A percentile compares a stretch with the other conserved stretches of the same genome.
These are phyloP conservation scores for Mycosphaerella arachidis DNA, from an alignment of 2,329 filamentous ascomycete species.

Conservation along the genomic window DNA sequence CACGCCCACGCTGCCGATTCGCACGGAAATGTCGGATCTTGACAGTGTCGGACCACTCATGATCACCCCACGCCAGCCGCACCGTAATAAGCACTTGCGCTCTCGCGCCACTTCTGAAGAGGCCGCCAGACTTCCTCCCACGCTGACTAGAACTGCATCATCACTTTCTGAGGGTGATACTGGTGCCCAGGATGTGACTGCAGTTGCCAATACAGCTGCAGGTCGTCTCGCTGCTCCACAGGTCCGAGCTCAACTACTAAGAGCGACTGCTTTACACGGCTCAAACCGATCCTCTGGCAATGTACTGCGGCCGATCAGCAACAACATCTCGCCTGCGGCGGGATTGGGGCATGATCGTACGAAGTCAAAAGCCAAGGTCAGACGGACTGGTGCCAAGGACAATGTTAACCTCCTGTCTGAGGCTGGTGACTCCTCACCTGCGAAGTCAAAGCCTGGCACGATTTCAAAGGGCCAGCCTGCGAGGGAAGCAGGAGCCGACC, in stretches of 20 bases:
- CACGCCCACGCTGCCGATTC: conserved; percentile 19
- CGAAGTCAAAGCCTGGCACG: conserved; percentile 4
- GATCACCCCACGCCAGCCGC: conserved; percentile 33
- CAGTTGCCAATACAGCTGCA: not conserved
- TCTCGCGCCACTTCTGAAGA: conserved; percentile 23
- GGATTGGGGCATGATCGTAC: not conserved
- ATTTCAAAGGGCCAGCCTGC: not conserved
- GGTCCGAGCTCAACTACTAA: not conserved
- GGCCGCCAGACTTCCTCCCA: conserved; percentile 6
- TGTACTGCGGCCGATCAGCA: conserved; percentile 17
- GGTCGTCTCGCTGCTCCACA: not conserved
- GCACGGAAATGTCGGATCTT: conserved; percentile 43
- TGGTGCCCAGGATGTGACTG: not conserved
- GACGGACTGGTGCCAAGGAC: conserved; percentile 12
- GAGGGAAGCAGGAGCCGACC: not conserved
- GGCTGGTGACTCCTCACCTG: conserved; percentile 25
- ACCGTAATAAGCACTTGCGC: conserved; percentile 12
- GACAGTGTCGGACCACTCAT: conserved; percentile 35
- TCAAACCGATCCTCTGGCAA: not conserved
- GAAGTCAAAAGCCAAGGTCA: conserved; percentile 9
- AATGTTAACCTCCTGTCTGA: conserved; percentile 28
- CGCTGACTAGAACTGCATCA: conserved; percentile 13
- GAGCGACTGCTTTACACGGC: not conserved
- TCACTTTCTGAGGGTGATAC: conserved; percentile 23
- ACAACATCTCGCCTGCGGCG: conserved; percentile 17